phyloP scores from a whole-genome alignment of 495 filamentous ascomycete genomes.

The Staphylotrichum longicolle region DNA sequence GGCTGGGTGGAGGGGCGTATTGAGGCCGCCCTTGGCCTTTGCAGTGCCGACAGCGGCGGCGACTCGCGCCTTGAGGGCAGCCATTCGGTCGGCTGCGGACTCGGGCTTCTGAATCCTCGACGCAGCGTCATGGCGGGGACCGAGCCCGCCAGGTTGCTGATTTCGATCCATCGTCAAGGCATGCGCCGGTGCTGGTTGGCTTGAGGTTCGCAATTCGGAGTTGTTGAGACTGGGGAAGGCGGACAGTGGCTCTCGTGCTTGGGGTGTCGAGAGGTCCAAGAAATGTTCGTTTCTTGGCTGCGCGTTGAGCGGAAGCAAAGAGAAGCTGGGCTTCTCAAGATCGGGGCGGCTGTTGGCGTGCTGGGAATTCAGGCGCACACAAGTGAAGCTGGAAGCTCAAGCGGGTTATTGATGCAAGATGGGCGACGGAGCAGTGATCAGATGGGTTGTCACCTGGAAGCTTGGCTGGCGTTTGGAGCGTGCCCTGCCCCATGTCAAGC shows the following conservation, averaged over 20 bases:
- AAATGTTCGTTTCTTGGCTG: too few species aligned
- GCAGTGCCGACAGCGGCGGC: constrained; percentile 65
- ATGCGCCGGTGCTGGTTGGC: constrained; percentile 3
- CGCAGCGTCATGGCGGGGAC: constrained; percentile 50
- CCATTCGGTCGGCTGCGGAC: constrained; percentile 54
- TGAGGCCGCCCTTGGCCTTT: constrained; percentile 71
- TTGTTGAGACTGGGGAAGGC: too few species aligned
- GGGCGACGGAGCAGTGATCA: neutral
- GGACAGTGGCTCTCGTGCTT: neutral
- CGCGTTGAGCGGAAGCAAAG: too few species aligned
- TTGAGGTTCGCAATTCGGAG: too few species aligned
- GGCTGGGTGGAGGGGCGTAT: constrained; percentile 86
- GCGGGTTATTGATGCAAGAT: constrained; percentile 1
- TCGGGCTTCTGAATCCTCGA: constrained; percentile 53
- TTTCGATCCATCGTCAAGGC: constrained; percentile 43
- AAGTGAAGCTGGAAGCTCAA: too few species aligned
- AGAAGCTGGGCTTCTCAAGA: too few species aligned
- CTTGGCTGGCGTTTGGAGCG: neutral
- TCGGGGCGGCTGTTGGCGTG: too few species aligned
- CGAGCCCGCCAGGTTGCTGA: constrained; percentile 46
- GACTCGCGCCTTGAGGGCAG: constrained; percentile 78
- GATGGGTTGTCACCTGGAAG: neutral
- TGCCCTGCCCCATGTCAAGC: neutral
- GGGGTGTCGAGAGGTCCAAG: neutral
- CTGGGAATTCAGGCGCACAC: too few species aligned